Percentiles rank a stretch among this genome's conserved stretches.
phyloP scores from a whole-genome alignment of 1,284 basidiomycete genomes.

The Ceratobasidium theobromae region DNA sequence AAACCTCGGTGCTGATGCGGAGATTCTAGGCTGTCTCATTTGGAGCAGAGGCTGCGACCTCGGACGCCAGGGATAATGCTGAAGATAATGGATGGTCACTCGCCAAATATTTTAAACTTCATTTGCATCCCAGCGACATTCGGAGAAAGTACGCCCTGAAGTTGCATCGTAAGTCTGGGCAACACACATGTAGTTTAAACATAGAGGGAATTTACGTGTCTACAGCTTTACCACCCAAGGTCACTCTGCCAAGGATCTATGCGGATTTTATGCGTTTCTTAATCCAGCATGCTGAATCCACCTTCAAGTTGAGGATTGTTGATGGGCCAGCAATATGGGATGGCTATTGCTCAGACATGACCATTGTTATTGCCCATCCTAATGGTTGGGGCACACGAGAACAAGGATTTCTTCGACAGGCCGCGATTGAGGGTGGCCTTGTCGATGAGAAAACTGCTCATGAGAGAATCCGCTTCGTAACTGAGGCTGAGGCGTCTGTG shows the following conservation, averaged over 20 bases:
- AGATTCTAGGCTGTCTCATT: conserved; percentile 27
- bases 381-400: conserved; percentile 34
- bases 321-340: conserved; percentile 32
- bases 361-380: conserved; percentile 33
- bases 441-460: neutral
- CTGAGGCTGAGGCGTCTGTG: conserved; percentile 36
- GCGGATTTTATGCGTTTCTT: conserved; percentile 31
- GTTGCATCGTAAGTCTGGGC: conserved; percentile 12
- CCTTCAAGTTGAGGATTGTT: conserved; percentile 25
- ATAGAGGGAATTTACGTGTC: neutral
- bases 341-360: neutral
- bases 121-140: conserved; percentile 32
- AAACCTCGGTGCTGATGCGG: neutral
- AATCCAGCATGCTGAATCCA: conserved; percentile 22
- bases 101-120: conserved; percentile 32
- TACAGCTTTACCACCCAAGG: conserved; percentile 18
- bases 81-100: conserved; percentile 32
- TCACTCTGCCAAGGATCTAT: conserved; percentile 23
- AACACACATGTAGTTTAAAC: neutral
- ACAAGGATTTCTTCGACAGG: conserved; percentile 29
- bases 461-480: conserved; percentile 28
- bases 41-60: conserved; percentile 23
- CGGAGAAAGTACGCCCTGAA: neutral
- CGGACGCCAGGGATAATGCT: conserved; percentile 8
- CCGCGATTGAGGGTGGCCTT: conserved; percentile 30